Conservation (phyloP, 73 alveolate species). For the Paramecium primaurelia region DNA sequence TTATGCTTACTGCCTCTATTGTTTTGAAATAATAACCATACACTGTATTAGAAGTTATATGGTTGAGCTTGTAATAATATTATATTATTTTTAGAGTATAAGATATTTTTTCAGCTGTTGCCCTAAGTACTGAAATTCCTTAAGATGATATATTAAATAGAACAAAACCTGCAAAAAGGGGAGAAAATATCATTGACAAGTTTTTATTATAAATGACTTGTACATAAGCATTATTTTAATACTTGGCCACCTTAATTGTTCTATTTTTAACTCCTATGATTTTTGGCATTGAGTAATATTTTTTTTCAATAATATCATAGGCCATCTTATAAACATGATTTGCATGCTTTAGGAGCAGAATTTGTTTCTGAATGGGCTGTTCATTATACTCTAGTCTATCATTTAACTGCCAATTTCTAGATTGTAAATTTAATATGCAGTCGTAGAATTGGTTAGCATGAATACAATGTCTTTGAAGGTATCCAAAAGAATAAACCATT, state of each 20-base stretch:
- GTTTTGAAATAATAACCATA: slow-evolving; percentile 8
- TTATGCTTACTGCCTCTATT: slow-evolving; percentile 25
- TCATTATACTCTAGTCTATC: slow-evolving; percentile 38
- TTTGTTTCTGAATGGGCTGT: slow-evolving; percentile 42
- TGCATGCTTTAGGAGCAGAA: slow-evolving; percentile 26
- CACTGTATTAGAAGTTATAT: neutral
- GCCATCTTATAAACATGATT: slow-evolving; percentile 5
- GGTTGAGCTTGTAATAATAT: slow-evolving; percentile 14
- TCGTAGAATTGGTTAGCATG: slow-evolving; percentile 42
- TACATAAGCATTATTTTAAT: neutral
- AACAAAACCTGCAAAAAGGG: neutral
- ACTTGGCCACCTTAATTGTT: neutral
- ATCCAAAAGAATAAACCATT: slow-evolving; percentile 35
- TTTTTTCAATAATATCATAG: neutral
- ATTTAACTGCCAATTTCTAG: slow-evolving; percentile 22
- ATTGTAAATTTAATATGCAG: neutral
- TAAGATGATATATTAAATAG: neutral
- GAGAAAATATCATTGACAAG: neutral
- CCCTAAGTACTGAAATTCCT: slow-evolving; percentile 14
- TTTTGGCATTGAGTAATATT: slow-evolving; percentile 23
- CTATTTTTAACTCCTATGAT: neutral
- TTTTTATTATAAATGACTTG: neutral
- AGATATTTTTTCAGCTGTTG: slow-evolving; percentile 22
- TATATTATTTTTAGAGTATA: neutral
- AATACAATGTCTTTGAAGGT: slow-evolving; percentile 33